Base-by-base conservation (phyloP, 2,329 filamentous ascomycete species). In the Colletotrichum brevisporum region DNA sequence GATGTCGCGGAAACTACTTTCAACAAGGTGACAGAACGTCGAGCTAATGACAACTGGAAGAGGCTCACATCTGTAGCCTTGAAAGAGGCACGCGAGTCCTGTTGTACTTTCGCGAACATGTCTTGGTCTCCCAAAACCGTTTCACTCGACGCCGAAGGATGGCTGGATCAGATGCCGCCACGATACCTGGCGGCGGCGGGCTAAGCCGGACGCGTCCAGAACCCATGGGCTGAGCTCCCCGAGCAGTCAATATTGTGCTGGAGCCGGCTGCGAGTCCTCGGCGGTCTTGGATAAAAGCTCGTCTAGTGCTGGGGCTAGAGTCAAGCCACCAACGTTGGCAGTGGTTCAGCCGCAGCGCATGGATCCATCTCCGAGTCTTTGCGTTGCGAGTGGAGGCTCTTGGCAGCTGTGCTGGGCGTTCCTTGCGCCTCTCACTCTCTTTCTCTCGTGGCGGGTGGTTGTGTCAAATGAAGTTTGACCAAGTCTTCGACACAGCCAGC, bases 321-420 rank as follows among this genome's bases (percentile, higher is more conserved):
- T 41, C 43, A 24, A 52, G 31, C 41, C 48, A 58, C 12, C n/a
- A 45, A 47, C 50, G 26, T 55, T 60, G 54, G 66, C n/a, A 54
- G 10, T 18, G 27, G n/a, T 45, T 59, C 54, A 68, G 65, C 48
- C 54, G 60, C 65, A 54, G 48, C 53, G 48, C 39, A 43, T 31
- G 10, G 41, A 18, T 43, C 21, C 18, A 68, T 63, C 13, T 58
- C 60, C 60, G 65, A 54, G 5, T 27, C 39, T 63, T 26, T 48
- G 39, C 41, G 47, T 31, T 54, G 36, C 39, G 21, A 24, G n/a
- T 16, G 21, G 48, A 10, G 10, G 13, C 26, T 59, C 54, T 69
- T 55, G 61, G 54, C 63, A 61, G 57, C 6, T 13, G 27, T 8
- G 15, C 18, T 50, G 47, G 18, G 47, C 10, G 16, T 50, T 50